Evolutionary conservation across 23 red algal species (phyloP), one percentile per base, ranked within the genome.

Genomic region (Gracilaria gracilis): DNA sequence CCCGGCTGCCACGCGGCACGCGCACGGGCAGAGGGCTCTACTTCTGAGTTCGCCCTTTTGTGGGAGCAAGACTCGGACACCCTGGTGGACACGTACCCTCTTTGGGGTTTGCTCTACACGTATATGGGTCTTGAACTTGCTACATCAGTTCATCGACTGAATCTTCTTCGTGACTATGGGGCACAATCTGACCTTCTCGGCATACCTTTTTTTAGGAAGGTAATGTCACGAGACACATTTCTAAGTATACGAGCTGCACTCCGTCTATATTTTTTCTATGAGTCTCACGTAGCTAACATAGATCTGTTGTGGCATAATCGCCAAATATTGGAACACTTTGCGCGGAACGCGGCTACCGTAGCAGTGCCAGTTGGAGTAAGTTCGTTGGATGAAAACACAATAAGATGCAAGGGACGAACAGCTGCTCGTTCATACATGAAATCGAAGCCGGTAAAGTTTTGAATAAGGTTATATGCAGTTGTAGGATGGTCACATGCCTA

Each of bases 391-490:
- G 75, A 79, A 23, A 79, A 79, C 38, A 51, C 75, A 2, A 29
- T 79, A 4, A 40, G 15, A 24, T 54, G 46, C 15, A 49, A 79
- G 23, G 32, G 23, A 29, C 8, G 75, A 6, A 79, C 75, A 20
- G 21, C 37, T 9, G 75, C 75, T 29, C 32, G 40, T 24, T 24
- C 12, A 51, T 49, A 79, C 5, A 79, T 79, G 46, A 15, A 79
- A 20, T 79, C 75, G 4, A 47, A 79, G 23, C 75, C 75, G 4
- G 38, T 79, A 79, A 79, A 21, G 42, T 79, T 79, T 50, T 11
- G 75, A 20, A 79, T 79, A 2, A 11, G 23, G 4, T 79, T 79
- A 32, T 79, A 49, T 79, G 75, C 37, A 28, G 46, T 79, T 49
- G 35, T 31, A 3, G 40, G 75, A 9, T 70, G 65, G 27, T 13